Evolutionary conservation across 169 alveolate species (phyloP), one percentile per base, ranked within the genome.

Genomic region (Besnoitia besnoiti): DNA sequence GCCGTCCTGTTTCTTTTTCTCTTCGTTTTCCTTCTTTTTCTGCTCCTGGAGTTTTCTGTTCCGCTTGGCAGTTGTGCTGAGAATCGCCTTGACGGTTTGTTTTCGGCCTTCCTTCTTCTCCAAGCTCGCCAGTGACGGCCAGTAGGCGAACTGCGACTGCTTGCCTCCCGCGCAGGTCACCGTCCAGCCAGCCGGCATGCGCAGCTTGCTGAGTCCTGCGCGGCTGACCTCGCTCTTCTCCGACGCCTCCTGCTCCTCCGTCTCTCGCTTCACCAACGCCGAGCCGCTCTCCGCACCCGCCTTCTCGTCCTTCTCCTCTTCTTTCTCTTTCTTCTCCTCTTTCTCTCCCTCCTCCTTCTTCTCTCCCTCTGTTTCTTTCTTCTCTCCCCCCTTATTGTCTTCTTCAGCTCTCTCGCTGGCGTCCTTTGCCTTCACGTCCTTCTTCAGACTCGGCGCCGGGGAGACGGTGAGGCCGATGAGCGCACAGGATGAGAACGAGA

Each of bases 401-500:
- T 7, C 5, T 14, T 14, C 5, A 10, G 40, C 90, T 10, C 76
- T 5, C 51, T 46, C 84, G n/a, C n/a, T 19, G 42, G 16, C 82
- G 10, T 46, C 44, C 85, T 73, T 40, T 27, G 7, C 27, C 49
- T 39, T 14, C 44, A 42, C 27, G 33, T 85, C 49, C 80, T 59
- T 50, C 85, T 87, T 19, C 35, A 14, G 4, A 1, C 19, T 46
- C 33, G 47, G 76, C 16, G 75, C 40, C 42, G 59, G 47, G 0
- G 80, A 27, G 55, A 80, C 95, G 94, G 96, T 97, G 33, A 97
- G 55, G 82, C 99, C 99, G 88, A 98, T 96, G 61, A 98, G 92
- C n/a, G 98, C 96, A 24, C 99, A 97, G 24, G 99, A 99, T 89
- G 94, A 94, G 67, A 98, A 96, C 40, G 99, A 88, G 59, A 99